Evolutionary conservation across 345 rosid species (phyloP).

Genomic region (Syzygium jambos): DNA sequence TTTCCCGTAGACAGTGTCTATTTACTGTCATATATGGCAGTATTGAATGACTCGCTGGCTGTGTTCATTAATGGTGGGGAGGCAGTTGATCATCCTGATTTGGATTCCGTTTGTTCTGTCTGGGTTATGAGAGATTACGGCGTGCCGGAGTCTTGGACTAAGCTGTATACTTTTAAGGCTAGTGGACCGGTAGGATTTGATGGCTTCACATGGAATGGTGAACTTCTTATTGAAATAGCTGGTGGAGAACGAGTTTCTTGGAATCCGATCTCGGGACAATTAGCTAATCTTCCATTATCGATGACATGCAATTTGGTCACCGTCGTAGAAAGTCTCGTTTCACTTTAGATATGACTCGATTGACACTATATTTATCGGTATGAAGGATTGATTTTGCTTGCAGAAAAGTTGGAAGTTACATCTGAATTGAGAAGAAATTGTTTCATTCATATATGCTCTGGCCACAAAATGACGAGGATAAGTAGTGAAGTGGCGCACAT

Average conservation of each 20-base stretch:
- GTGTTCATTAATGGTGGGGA: background rate
- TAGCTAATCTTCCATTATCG: background rate
- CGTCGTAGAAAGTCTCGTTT: background rate
- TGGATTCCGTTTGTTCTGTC: background rate
- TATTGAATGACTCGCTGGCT: background rate
- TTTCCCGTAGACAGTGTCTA: rapidly evolving
- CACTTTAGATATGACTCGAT: background rate
- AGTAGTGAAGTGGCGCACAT: background rate
- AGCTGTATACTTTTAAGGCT: background rate
- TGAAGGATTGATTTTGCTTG: background rate
- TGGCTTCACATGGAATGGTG: background rate
- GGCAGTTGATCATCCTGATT: background rate
- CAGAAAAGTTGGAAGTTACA: background rate
- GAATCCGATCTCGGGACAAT: background rate
- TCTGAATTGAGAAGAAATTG: background rate
- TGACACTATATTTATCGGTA: background rate
- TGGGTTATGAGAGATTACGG: background rate
- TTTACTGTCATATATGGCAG: background rate
- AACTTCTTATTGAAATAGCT: background rate
- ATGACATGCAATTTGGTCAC: background rate
- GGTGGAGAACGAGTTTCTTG: background rate
- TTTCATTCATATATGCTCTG: no score
- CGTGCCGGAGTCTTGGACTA: background rate
- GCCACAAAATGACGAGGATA: no score
- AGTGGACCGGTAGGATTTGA: background rate